A percentile compares a stretch with the other conserved stretches of the same genome.
Evolutionary conservation across 331 rosid species (phyloP).

Genomic region (Dryas integrifolia): DNA sequence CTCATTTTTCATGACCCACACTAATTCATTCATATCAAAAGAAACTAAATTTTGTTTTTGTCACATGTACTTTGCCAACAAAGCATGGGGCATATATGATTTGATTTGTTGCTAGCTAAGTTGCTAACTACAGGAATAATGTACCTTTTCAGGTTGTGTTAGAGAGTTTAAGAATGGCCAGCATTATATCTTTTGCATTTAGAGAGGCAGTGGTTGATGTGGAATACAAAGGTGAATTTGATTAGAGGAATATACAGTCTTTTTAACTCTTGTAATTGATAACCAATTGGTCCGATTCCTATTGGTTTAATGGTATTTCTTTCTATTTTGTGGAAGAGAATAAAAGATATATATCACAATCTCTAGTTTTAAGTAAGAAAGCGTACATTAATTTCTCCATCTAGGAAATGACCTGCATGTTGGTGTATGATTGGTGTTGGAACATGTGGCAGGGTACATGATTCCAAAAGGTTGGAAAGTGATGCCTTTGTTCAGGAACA

Average conservation of each 20-base stretch:
- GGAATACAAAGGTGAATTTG: slow-evolving; percentile 70
- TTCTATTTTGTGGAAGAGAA: too few species aligned
- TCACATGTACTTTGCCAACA: not conserved
- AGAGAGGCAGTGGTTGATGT: slow-evolving; percentile 96
- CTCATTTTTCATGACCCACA: too few species aligned
- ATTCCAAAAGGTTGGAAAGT: slow-evolving; percentile 99
- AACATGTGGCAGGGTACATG: slow-evolving; percentile 59
- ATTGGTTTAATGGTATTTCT: too few species aligned
- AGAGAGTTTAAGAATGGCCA: slow-evolving; percentile 91
- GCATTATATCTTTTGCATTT: slow-evolving; percentile 82
- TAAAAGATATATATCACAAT: too few species aligned
- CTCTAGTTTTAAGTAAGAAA: not conserved
- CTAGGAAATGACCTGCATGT: not conserved
- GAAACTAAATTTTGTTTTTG: not conserved
- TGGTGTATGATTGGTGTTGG: not conserved
- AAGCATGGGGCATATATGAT: not conserved
- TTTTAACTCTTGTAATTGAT: too few species aligned
- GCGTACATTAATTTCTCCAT: not conserved
- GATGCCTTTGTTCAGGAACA: slow-evolving; percentile 90
- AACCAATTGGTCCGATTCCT: too few species aligned
- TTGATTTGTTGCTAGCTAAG: not conserved
- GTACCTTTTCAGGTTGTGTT: slow-evolving; percentile 57
- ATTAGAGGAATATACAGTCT: too few species aligned
- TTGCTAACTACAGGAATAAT: slow-evolving; percentile 1
- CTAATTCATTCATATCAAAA: not conserved